Evolutionary conservation across 805 yeast genomes (phyloP).

Genomic region (Saccharomycopsis microspora): DNA sequence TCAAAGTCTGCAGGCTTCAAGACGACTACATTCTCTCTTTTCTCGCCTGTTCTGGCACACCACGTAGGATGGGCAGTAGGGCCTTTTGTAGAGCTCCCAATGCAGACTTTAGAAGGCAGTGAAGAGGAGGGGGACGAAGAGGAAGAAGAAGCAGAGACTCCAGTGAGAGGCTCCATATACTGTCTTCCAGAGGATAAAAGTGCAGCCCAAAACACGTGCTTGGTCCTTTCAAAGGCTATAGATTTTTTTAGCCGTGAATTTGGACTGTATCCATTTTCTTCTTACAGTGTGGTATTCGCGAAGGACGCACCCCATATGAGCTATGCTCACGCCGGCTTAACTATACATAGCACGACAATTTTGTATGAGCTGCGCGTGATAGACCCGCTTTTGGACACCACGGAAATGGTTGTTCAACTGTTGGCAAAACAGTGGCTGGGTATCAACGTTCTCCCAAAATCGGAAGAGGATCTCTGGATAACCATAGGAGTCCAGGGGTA

Average conservation of each 20-base stretch:
- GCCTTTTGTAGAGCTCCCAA: constrained; percentile 56
- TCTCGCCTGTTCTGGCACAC: constrained; percentile 84
- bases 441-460: constrained; percentile 73
- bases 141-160: constrained; percentile 27
- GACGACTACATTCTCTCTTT: constrained; percentile 57
- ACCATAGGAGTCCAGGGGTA: constrained; percentile 74
- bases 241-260: constrained; percentile 79
- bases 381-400: constrained; percentile 65
- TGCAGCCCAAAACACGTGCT: constrained; percentile 57
- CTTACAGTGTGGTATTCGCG: constrained; percentile 69
- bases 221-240: constrained; percentile 66
- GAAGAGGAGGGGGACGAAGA: constrained; percentile 22
- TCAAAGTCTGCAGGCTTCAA: constrained; percentile 38
- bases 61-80: constrained; percentile 95
- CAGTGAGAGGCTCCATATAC: constrained; percentile 50
- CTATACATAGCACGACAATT: constrained; percentile 46
- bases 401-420: constrained; percentile 57
- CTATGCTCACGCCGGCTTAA: constrained; percentile 65
- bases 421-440: constrained; percentile 91
- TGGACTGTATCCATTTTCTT: constrained; percentile 86
- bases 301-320: constrained; percentile 37
- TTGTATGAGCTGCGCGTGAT: constrained; percentile 64
- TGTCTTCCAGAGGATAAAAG: constrained; percentile 47
- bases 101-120: constrained; percentile 25
- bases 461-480: constrained; percentile 79